Base-by-base conservation (phyloP, 2,329 filamentous ascomycete genomes). In the Pseudogymnoascus destructans region DNA sequence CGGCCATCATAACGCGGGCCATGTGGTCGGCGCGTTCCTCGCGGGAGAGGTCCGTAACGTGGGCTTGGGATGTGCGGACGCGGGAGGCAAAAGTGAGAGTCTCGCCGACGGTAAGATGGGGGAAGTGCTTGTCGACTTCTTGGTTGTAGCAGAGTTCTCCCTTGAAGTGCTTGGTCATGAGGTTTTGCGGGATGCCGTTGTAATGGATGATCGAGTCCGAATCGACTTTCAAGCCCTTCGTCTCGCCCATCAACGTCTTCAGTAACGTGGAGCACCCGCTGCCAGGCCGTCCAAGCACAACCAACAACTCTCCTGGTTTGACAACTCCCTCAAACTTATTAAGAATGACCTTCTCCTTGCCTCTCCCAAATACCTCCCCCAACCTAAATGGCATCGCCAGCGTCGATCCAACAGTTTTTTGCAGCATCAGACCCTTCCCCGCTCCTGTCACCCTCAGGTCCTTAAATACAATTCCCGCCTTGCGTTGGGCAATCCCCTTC, bases 91-190 rank as follows among this genome's bases (percentile, higher is more conserved):
- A 91, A 58, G 82, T 77, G 0, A 92, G 74, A 0, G 87, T 92
- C 62, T 89, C 77, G 1, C 84, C 82, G 13, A 91, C 86, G 0
- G 84, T 88, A 11, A 93, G 73, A 21, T 87, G 83, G 0, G 87
- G 84, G 63, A 89, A 91, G 67, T 91, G 87, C 55, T 84, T 78
- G 66, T 89, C 86, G 33, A 79, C 77, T 71, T 92, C 87, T 35
- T 88, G 83, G 63, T 89, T 89, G 69, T 92, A 91, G 13, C 87
- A 74, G 1, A 84, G 75, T 70, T 82, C 83, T 15, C 82, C 82
- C 59, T 79, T 77, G 65, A 84, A 87, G 64, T 84, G 75, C 63
- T 76, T 76, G 38, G 74, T 70, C 75, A 84, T 83, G 61, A 75
- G 69, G 58, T 73, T 62, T 11, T 69, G 67, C 55, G 79, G 70